phyloP scores from a whole-genome alignment of 1,284 basidiomycete species.

The Somion occarium region DNA sequence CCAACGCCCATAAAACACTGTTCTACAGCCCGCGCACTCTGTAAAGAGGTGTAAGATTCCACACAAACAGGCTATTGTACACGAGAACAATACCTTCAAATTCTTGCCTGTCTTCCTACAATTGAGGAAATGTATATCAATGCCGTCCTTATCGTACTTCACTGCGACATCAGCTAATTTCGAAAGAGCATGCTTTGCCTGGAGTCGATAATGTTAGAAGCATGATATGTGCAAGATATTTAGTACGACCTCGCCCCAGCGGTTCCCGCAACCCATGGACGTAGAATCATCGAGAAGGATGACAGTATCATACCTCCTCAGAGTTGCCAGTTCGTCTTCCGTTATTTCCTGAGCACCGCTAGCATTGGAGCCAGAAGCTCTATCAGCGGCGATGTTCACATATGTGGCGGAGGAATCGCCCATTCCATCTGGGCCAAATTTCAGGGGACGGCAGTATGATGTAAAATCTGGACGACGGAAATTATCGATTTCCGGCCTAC shows the following conservation, averaged over 20 bases:
- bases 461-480: too few species aligned
- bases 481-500: too few species aligned
- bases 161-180: constrained; percentile 38
- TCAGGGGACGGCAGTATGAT: too few species aligned
- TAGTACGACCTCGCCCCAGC: constrained; percentile 45
- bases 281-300: constrained; percentile 55
- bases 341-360: neutral
- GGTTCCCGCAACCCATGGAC: constrained; percentile 41
- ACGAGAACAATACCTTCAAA: neutral
- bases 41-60: neutral
- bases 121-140: constrained; percentile 49
- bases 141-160: constrained; percentile 43
- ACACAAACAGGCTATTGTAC: neutral
- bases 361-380: too few species aligned
- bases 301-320: constrained; percentile 46
- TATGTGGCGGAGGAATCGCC: too few species aligned
- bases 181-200: constrained; percentile 40
- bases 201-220: neutral
- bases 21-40: too few species aligned
- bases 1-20: constrained; percentile 8
- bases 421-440: too few species aligned
- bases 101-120: neutral
- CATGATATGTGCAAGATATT: neutral
- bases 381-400: too few species aligned
- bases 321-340: constrained; percentile 40